These are phyloP conservation scores for Mortierella sp. DNA, from an alignment of 371 early-diverging fungal genomes.

Conservation along the genomic window DNA sequence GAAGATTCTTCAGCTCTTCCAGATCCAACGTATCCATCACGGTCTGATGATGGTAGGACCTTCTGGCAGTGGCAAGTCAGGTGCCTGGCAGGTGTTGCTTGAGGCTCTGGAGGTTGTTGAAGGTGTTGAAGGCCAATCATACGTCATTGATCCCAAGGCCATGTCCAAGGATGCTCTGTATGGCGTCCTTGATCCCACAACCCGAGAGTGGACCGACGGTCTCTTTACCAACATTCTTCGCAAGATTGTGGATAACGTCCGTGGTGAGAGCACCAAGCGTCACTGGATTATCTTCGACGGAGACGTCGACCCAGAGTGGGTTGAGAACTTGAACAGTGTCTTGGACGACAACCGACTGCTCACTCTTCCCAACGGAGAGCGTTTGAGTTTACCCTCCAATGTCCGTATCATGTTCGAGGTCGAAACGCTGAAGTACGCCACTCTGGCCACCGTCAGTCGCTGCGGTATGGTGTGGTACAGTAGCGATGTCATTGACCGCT, in stretches of 20 bases:
- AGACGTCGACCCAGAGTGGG: constrained; percentile 99
- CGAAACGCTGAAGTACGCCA: constrained; percentile 96
- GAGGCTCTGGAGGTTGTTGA: constrained; percentile 91
- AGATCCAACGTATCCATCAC: constrained; percentile 97
- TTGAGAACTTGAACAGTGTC: constrained; percentile 98
- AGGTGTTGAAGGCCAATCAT: constrained; percentile 88
- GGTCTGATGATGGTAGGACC: constrained; percentile 99
- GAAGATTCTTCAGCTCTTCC: constrained; percentile 96
- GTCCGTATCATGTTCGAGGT: constrained; percentile 99
- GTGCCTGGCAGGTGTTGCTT: constrained; percentile 92
- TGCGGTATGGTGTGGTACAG: constrained; percentile 99
- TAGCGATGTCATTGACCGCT: constrained; percentile 86
- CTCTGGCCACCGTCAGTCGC: constrained; percentile 98
- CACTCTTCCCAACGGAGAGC: constrained; percentile 99
- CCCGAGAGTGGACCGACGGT: constrained; percentile 99
- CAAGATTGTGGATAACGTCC: constrained; percentile 97
- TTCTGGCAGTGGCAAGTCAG: constrained; percentile 95
- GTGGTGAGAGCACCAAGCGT: constrained; percentile 92
- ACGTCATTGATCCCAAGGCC: constrained; percentile 98
- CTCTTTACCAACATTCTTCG: constrained; percentile 97
- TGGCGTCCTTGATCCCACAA: constrained; percentile 95
- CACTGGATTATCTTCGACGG: constrained; percentile 99
- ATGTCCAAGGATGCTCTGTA: constrained; percentile 96
- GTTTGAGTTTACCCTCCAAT: constrained; percentile 93
- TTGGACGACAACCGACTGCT: constrained; percentile 97